Evolutionary conservation across 176 grass and related monocot genomes (phyloP).

Genomic region (Secale cereale): DNA sequence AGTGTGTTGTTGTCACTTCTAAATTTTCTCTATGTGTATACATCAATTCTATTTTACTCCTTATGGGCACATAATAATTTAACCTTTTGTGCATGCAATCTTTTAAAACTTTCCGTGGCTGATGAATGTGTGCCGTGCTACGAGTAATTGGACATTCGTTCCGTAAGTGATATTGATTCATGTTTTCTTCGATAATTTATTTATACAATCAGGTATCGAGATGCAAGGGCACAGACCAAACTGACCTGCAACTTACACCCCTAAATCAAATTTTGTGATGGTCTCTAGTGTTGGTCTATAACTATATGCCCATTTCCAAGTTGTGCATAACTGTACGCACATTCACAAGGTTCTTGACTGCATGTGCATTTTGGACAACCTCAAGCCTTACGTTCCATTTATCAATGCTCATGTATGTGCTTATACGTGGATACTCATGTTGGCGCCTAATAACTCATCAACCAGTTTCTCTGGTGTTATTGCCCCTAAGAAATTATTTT

Average conservation of each 20-base stretch:
- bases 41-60: neutral
- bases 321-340: neutral
- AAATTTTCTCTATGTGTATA: neutral
- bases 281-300: neutral
- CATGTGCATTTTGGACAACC: neutral
- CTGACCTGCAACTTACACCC: neutral
- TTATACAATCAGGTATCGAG: neutral
- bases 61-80: neutral
- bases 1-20: neutral
- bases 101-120: neutral
- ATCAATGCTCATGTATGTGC: neutral
- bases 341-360: neutral
- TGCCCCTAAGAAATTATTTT: neutral
- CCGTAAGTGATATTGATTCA: neutral
- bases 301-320: neutral
- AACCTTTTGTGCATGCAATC: neutral
- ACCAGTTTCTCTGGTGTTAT: neutral
- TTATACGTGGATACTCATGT: neutral
- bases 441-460: neutral
- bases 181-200: neutral
- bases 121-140: neutral
- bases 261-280: neutral
- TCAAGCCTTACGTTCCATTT: neutral
- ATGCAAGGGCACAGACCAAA: neutral
- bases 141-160: neutral